These are phyloP conservation scores for Botrytis hyacinthi DNA, from an alignment of 2,329 filamentous ascomycete species.

Conservation along the genomic window DNA sequence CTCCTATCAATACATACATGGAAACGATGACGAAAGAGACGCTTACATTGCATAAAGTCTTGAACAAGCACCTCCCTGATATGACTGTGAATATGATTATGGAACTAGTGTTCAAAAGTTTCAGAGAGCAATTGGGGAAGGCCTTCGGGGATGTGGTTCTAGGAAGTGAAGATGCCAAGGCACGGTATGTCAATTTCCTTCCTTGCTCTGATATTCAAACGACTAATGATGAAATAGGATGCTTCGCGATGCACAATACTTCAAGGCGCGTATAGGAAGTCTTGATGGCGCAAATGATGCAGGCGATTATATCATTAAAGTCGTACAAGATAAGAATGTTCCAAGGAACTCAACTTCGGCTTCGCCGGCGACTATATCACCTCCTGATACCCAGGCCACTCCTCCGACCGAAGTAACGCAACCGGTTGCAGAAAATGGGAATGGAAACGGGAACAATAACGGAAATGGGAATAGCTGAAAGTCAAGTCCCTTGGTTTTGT, in stretches of 20 bases:
- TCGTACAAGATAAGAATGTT: conserved; percentile 56
- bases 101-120: conserved; percentile 65
- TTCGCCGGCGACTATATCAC: neutral
- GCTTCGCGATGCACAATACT: conserved; percentile 61
- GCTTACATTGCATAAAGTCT: conserved; percentile 64
- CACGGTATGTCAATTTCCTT: conserved; percentile 49
- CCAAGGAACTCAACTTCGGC: conserved; percentile 18
- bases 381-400: neutral
- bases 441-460: neutral
- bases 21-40: conserved; percentile 71
- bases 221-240: conserved; percentile 47
- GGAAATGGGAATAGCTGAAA: neutral
- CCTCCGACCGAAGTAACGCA: neutral
- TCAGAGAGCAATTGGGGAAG: conserved; percentile 63
- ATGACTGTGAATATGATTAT: conserved; percentile 66
- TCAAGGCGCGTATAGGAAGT: conserved; percentile 59
- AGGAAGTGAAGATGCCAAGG: conserved; percentile 58
- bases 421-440: neutral
- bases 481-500: neutral
- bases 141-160: conserved; percentile 60
- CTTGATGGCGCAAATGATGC: conserved; percentile 67
- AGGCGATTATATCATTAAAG: conserved; percentile 64
- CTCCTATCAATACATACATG: conserved; percentile 60
- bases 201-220: neutral
- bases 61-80: conserved; percentile 65